Base-by-base conservation (phyloP, 2,329 filamentous ascomycete species). In the Reticulascus tulasneorum region DNA sequence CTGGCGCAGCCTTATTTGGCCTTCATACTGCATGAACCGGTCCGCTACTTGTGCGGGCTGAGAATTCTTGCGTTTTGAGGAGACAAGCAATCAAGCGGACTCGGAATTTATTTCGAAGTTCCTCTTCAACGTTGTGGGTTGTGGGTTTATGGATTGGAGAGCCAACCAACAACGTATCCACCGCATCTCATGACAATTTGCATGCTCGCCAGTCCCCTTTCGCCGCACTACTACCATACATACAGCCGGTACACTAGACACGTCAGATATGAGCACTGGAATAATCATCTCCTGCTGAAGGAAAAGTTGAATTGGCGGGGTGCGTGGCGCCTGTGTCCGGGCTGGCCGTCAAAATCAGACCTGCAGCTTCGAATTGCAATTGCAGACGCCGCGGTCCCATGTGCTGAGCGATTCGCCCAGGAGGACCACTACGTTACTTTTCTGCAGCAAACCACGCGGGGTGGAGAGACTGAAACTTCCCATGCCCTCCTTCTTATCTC, bases 321-420 rank as follows among this genome's bases (percentile, higher is more conserved):
- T 44, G 42, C n/a, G 39, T 42, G 35, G 39, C 26, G 39, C 37
- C 32, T 36, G 31, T 38, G 33, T 25, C 16, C 35, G 26, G 18
- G 23, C 17, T 33, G 39, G 29, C 35, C 35, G 23, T 33, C 39
- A 29, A 29, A 42, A 43, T 44, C 42, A 42, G 27, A 38, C 42
- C 42, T 44, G 42, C 39, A 44, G 39, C 29, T 36, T 35, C 39
- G 32, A 39, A 44, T 44, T 33, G 39, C 25, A 28, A 34, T 32
- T 42, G 35, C 42, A 44, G 42, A 34, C 29, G 29, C 37, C 37
- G 40, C 28, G 29, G 21, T 24, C 33, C 37, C 32, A 40, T 29
- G n/a, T n/a, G n/a, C n/a, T 29, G 13, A 41, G 32, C 33, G 25
- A 15, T 29, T 16, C 22, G n/a, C n/a, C 29, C 13, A 10, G 18